Base-by-base conservation (phyloP, 1,284 basidiomycete genomes). In the Cryptococcus sp. region DNA sequence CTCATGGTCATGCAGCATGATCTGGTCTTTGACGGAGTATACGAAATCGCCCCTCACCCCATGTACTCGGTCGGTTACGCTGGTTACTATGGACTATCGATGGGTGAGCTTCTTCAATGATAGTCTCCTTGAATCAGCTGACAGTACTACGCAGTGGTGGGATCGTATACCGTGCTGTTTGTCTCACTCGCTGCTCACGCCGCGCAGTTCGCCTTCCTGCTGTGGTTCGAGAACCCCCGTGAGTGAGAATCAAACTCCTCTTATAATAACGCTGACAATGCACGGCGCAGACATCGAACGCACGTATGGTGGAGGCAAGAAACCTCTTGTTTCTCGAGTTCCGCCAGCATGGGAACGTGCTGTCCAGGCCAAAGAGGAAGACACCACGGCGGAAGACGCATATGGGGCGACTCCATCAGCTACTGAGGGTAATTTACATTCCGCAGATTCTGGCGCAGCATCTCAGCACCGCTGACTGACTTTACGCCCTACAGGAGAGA, bases 141-240 rank as follows among this genome's bases (percentile, higher is more conserved):
- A 50, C 45, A 1, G 22, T 5, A 19, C 15, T 35, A 42, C 35
- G 46, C 20, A 78, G 78, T 78, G 27, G 75, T 77, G 42, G 78
- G 77, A 89, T 90, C 80, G 19, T 96, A 97, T 72, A 84, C 89
- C 0, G 92, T 98, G 2, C 82, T 99, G 10, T 97, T 97, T 68
- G 91, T 90, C 59, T 94, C 91, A 65, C 84, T 99, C 19, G 88
- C 88, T 1, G 95, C 90, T 0, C 96, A 99, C 75, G 90, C 92
- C 0, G 88, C 90, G 15, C 95, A 99, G 73, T 98, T 98, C 77
- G 90, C 89, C 4, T 99, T 99, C 83, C 82, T 99, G 55, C 83
- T 93, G n/a, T 89, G 88, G 77, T 99, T 99, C 69, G 95, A 98
- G 80, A 97, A 95, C 72, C 95, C 95, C 60, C 95, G 93, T 91